These are phyloP conservation scores for Byssochlamys sp. DNA, from an alignment of 2,329 filamentous ascomycete genomes.

Conservation along the genomic window DNA sequence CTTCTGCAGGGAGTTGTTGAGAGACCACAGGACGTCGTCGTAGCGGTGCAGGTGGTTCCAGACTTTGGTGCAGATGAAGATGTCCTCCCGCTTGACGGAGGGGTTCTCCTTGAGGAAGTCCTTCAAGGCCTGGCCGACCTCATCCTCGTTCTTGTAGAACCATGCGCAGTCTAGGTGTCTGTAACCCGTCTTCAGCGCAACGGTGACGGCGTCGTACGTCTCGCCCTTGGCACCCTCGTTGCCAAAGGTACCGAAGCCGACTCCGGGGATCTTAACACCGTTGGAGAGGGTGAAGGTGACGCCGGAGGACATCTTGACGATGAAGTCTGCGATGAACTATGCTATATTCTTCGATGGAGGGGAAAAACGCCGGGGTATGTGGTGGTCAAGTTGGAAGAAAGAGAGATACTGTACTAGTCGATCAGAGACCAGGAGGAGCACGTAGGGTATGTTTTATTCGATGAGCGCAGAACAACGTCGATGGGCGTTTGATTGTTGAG, in stretches of 20 bases:
- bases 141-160: constrained; percentile 46
- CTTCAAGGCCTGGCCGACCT: constrained; percentile 44
- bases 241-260: constrained; percentile 59
- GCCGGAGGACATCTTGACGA: constrained; percentile 45
- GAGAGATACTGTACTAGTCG: not conserved
- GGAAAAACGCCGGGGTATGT: not conserved
- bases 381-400: not conserved
- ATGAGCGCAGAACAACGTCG: not conserved
- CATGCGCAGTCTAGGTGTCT: constrained; percentile 49
- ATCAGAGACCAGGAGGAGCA: not conserved
- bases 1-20: constrained; percentile 53
- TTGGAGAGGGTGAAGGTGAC: constrained; percentile 46
- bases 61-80: constrained; percentile 46
- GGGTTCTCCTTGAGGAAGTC: constrained; percentile 46
- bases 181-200: constrained; percentile 44
- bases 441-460: not conserved
- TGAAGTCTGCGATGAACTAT: not conserved
- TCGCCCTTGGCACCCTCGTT: constrained; percentile 54
- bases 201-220: constrained; percentile 45
- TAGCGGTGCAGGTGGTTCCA: constrained; percentile 45
- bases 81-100: constrained; percentile 40
- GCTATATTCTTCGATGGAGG: not conserved
- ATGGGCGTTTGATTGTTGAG: not conserved
- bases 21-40: constrained; percentile 41
- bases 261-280: constrained; percentile 51